Base-by-base conservation (phyloP, 2,329 filamentous ascomycete genomes). In the Diaporthe sp. region DNA sequence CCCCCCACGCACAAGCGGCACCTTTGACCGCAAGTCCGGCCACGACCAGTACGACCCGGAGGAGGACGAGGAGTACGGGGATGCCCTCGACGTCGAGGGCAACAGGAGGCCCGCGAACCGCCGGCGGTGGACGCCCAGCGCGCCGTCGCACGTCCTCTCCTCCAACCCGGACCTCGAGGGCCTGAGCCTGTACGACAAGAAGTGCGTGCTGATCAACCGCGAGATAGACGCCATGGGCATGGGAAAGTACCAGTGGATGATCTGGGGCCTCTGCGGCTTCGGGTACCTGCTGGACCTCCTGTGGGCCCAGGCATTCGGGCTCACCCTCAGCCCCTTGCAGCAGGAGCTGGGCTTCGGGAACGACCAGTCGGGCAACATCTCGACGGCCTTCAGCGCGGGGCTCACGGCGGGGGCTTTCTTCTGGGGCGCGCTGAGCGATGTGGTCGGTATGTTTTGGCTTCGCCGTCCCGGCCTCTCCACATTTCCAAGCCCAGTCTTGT, bases 281-380 rank as follows among this genome's bases (percentile, higher is more conserved):
- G 88, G 88, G 2, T 90, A 89, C 77, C 80, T 89, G 53, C 83
- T 91, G 50, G 89, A 91, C 76, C 80, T 91, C 32, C 82, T 89
- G 61, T 91, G 88, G 88, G 88, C 89, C 4, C 89, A 91, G 76
- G 89, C 87, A 0, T 89, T 91, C 77, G 88, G 88, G 15, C 83
- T 91, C 2, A 85, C 90, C 0, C 79, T 89, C 22, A 86, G 85
- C 13, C 86, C 89, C 9, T 79, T 91, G 72, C 84, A 90, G 77
- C 88, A 90, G 78, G 89, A 91, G 79, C 79, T 91, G 30, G 88
- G 88, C 0, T 90, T 91, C 72, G 86, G 74, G 0, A 72, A 81
- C 35, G 73, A 72, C 17, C 72, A 80, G 71, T 80, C 80, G 2
- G 83, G 83, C 0, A 89, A 89, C 63, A 87, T 91, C n/a, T 88